These are phyloP conservation scores for Parasitella parasitica DNA, from an alignment of 371 early-diverging fungal genomes.

Conservation along the genomic window DNA sequence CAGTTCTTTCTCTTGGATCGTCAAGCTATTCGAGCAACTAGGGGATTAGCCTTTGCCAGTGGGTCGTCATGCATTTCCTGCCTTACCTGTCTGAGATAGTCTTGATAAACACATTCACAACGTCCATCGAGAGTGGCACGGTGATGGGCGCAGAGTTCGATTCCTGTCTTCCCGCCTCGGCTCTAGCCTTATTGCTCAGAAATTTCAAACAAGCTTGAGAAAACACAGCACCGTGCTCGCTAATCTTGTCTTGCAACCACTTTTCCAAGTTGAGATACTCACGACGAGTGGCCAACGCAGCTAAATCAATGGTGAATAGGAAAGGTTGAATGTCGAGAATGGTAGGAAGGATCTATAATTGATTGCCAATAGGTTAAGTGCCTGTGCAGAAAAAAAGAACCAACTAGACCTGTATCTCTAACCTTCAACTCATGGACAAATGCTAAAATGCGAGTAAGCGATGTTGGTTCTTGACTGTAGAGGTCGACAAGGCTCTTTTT, in stretches of 20 bases:
- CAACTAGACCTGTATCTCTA: slow-evolving; percentile 6
- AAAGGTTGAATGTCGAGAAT: slow-evolving; percentile 74
- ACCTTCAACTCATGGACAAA: slow-evolving; percentile 84
- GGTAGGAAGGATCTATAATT: slow-evolving; percentile 61
- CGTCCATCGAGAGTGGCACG: slow-evolving; percentile 69
- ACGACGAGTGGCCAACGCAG: slow-evolving; percentile 78
- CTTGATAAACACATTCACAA: slow-evolving; percentile 68
- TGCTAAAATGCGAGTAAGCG: slow-evolving; percentile 76
- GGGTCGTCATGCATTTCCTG: no score
- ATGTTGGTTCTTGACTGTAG: slow-evolving; percentile 72
- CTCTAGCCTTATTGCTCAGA: slow-evolving; percentile 65
- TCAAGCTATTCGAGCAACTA: neutral
- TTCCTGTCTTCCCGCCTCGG: slow-evolving; percentile 46
- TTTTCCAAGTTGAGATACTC: slow-evolving; percentile 85
- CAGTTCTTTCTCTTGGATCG: slow-evolving; percentile 13
- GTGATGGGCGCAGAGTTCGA: slow-evolving; percentile 38
- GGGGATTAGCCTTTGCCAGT: no score
- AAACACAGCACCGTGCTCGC: slow-evolving; percentile 69
- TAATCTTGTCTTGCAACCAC: slow-evolving; percentile 81
- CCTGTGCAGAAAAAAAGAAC: neutral
- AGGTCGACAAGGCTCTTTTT: slow-evolving; percentile 70
- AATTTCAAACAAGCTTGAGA: slow-evolving; percentile 77
- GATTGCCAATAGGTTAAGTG: neutral
- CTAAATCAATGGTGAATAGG: slow-evolving; percentile 81
- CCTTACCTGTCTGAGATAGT: slow-evolving; percentile 62